Base-by-base conservation (phyloP, 2,329 filamentous ascomycete species). In the Alternaria arbusti region DNA sequence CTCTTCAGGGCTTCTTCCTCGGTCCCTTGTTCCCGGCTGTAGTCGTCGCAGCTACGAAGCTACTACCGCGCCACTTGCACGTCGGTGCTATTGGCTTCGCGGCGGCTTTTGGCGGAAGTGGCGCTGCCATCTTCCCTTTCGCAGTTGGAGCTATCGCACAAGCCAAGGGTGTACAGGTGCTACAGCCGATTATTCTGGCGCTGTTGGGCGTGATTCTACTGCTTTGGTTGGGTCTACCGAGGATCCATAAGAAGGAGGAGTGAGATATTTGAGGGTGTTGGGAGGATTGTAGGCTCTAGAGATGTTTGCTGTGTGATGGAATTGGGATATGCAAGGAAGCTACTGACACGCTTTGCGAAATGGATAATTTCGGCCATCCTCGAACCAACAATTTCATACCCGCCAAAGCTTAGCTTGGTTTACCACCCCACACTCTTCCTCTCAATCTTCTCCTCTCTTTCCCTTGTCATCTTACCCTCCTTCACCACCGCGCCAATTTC, bases 31-130 rank as follows among this genome's bases (percentile, higher is more conserved):
- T 94, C 74, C 92, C 92, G 0, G 90, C 89, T 1, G 91, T 88
- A 0, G 86, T 96, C 10, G 88, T 94, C 0, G 88, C 88, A 1
- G 88, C 89, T 5, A 93, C 91, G 0, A 94, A 92, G 70, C 82
- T 96, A 5, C 83, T 96, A 1, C 92, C 92, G 0, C 84, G 84
- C 43, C 86, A 92, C 63, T 82, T 93, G 25, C 93, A 96, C 72
- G 91, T 96, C 45, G 88, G 87, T n/a, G 89, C 90, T 0, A 92
- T 96, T 65, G 92, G 93, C 0, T 95, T 96, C 71, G 90, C 90
- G 0, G 89, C 91, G 1, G 92, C 92, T 0, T 89, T 95, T 76
- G 93, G 93, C 3, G 90, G 91, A 0, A 86, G 86, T 3, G 93
- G 93, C 0, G 91, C 90, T 1, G 90, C 91, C 77, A 77, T 85